Evolutionary conservation across 768 basidiomycete genomes (phyloP).

Genomic region (Termitomyces sp.): DNA sequence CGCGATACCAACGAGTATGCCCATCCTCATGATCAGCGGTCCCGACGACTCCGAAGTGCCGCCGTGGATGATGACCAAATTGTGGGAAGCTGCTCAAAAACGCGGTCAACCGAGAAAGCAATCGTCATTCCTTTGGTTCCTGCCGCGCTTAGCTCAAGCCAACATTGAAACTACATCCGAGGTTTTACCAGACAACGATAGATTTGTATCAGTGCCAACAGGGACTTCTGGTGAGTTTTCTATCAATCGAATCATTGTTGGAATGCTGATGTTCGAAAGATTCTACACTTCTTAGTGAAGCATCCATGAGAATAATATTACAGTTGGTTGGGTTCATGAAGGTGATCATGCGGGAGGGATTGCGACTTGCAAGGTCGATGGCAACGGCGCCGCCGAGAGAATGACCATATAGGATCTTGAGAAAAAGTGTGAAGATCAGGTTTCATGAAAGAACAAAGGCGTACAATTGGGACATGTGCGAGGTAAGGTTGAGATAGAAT

Average conservation of each 20-base stretch:
- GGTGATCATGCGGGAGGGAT: constrained; percentile 59
- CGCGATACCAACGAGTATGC: constrained; percentile 45
- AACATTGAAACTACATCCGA: constrained; percentile 21
- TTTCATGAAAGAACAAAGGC: background rate
- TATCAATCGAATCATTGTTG: background rate
- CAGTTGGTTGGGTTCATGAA: constrained; percentile 88
- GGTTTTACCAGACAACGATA: constrained; percentile 4
- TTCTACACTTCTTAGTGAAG: background rate
- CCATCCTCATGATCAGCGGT: constrained; percentile 75
- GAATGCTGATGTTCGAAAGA: background rate
- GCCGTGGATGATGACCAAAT: constrained; percentile 51
- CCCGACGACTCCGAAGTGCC: constrained; percentile 56
- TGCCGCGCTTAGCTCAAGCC: constrained; percentile 10
- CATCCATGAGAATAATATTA: too few relatives aligned
- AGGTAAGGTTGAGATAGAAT: constrained; percentile 51
- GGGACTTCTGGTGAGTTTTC: constrained; percentile 34
- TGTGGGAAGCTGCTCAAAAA: constrained; percentile 45
- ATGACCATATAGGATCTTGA: constrained; percentile 63
- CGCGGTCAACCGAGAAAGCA: constrained; percentile 22
- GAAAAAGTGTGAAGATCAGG: background rate
- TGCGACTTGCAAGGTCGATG: constrained; percentile 73
- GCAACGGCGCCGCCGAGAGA: constrained; percentile 87
- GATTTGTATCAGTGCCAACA: constrained; percentile 27
- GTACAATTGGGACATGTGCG: constrained; percentile 53
- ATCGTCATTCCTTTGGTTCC: too few relatives aligned